Evolutionary conservation across 2,329 filamentous ascomycete genomes (phyloP).

Genomic region (Pseudocercospora eumusae): DNA sequence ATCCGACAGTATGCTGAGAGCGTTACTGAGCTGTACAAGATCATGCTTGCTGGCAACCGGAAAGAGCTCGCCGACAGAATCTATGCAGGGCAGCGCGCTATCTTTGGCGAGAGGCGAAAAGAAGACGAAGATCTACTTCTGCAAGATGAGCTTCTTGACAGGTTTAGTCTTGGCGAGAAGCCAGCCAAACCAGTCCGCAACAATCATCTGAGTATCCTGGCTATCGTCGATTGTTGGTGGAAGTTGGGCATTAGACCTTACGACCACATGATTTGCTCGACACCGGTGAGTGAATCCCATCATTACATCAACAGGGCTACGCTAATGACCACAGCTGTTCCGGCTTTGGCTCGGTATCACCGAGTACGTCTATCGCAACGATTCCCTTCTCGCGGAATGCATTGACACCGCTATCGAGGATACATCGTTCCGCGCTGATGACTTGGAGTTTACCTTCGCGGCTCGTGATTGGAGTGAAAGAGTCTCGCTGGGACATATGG

Average conservation of each 20-base stretch:
- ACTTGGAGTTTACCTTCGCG: slow-evolving; percentile 96
- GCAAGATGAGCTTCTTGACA: slow-evolving; percentile 78
- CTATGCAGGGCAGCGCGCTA: slow-evolving; percentile 73
- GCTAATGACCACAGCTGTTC: slow-evolving; percentile 63
- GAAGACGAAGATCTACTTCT: slow-evolving; percentile 69
- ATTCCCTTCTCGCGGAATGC: slow-evolving; percentile 72
- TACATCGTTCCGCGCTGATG: slow-evolving; percentile 88
- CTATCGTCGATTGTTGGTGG: slow-evolving; percentile 99
- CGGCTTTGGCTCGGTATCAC: slow-evolving; percentile 96
- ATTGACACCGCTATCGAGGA: slow-evolving; percentile 85
- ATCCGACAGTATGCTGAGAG: slow-evolving; percentile 91
- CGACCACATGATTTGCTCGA: slow-evolving; percentile 99
- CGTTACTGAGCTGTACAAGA: slow-evolving; percentile 91
- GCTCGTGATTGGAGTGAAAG: slow-evolving; percentile 95
- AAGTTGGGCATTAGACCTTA: slow-evolving; percentile 91
- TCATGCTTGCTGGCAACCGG: slow-evolving; percentile 86
- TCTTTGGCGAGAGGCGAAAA: slow-evolving; percentile 57
- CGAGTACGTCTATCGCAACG: slow-evolving; percentile 89
- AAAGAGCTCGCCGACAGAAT: slow-evolving; percentile 74
- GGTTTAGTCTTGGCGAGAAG: slow-evolving; percentile 77
- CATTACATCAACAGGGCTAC: not conserved
- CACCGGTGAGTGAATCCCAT: slow-evolving; percentile 62
- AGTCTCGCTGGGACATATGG: slow-evolving; percentile 86
- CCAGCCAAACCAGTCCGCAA: slow-evolving; percentile 73
- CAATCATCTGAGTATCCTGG: slow-evolving; percentile 88